A percentile compares a stretch with the other conserved stretches of the same genome.
Evolutionary conservation across 805 yeast genomes (phyloP).

Genomic region (Metschnikowia similis): DNA sequence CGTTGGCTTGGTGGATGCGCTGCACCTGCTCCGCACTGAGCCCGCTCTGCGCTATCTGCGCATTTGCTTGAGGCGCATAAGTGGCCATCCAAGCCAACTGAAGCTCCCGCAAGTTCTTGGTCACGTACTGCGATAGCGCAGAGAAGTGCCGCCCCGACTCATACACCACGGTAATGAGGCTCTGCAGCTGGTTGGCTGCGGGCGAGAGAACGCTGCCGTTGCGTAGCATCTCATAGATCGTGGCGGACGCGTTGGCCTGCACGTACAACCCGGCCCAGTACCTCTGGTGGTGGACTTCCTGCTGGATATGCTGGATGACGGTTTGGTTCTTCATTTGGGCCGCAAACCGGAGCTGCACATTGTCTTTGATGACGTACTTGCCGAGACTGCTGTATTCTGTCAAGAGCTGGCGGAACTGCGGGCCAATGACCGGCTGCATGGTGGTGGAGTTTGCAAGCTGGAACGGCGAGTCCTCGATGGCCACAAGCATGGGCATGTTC

Average conservation of each 20-base stretch:
- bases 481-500: slow-evolving; percentile 36
- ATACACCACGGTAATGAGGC: slow-evolving; percentile 20
- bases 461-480: slow-evolving; percentile 25
- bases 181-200: slow-evolving; percentile 15
- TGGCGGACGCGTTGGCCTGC: slow-evolving; percentile 24
- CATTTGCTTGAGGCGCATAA: slow-evolving; percentile 20
- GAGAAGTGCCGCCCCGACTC: slow-evolving; percentile 29
- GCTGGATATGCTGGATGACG: slow-evolving; percentile 16
- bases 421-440: slow-evolving; percentile 17
- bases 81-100: slow-evolving; percentile 21
- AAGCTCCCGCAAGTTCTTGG: slow-evolving; percentile 17
- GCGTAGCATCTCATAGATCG: slow-evolving; percentile 17
- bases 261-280: slow-evolving; percentile 31
- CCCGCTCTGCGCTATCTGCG: slow-evolving; percentile 11
- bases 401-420: slow-evolving; percentile 19
- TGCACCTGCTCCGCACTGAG: slow-evolving; percentile 15
- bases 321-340: slow-evolving; percentile 20
- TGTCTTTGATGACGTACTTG: slow-evolving; percentile 16
- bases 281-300: slow-evolving; percentile 24
- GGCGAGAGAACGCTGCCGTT: slow-evolving; percentile 13
- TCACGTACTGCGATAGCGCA: slow-evolving; percentile 34
- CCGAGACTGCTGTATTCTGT: slow-evolving; percentile 13
- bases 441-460: slow-evolving; percentile 18
- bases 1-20: slow-evolving; percentile 13
- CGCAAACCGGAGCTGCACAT: slow-evolving; percentile 9